Evolutionary conservation across 2,329 filamentous ascomycete genomes (phyloP).

Genomic region (Capronia epimyces): DNA sequence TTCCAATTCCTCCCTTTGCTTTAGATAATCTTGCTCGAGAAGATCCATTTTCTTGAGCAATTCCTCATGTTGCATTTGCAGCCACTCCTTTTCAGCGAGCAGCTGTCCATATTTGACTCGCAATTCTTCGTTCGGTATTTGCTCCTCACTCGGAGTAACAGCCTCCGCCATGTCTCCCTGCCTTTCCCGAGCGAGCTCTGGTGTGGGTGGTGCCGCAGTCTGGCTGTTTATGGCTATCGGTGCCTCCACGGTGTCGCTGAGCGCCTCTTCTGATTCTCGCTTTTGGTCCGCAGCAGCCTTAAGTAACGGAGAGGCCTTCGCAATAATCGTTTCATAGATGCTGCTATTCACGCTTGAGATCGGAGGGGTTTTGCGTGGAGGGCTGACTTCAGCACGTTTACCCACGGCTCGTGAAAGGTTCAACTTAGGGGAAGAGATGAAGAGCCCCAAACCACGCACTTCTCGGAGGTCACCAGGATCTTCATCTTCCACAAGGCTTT

Average conservation of each 20-base stretch:
- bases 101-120: not conserved
- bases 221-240: not conserved
- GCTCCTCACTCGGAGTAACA: not conserved
- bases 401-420: not conserved
- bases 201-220: not conserved
- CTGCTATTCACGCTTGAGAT: not conserved
- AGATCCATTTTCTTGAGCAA: not conserved
- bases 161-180: not conserved
- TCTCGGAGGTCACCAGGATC: not conserved
- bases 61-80: not conserved
- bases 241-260: not conserved
- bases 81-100: not conserved
- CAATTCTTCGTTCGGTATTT: not conserved
- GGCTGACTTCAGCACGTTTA: not conserved
- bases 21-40: not conserved
- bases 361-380: not conserved
- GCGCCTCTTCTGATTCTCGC: not conserved
- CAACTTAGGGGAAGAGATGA: slow-evolving; percentile 6
- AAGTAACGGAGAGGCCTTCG: not conserved
- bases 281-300: not conserved
- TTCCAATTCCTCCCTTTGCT: not conserved
- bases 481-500: not conserved
- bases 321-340: not conserved
- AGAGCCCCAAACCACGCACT: not conserved
- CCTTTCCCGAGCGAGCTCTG: not conserved